Base-by-base conservation (phyloP, 805 yeast genomes). In the Debaryomyces castellii region DNA sequence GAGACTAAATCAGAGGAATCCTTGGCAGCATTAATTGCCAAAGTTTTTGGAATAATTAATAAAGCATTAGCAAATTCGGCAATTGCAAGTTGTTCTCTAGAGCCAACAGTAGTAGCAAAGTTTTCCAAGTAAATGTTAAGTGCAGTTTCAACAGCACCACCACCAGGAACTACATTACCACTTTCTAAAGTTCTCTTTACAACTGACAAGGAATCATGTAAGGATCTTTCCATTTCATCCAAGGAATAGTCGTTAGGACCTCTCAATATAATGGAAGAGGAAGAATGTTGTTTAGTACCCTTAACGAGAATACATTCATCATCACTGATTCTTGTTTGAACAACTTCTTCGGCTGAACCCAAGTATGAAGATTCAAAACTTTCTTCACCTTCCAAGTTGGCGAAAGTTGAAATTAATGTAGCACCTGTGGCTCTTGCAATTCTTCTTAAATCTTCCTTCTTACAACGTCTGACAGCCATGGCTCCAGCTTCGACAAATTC, bases 401-500 rank as follows among this genome's bases (percentile, higher is more conserved):
- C 85, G 82, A 94, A 81, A 53, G 87, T 85, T 44, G 87, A 76
- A 41, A 95, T 77, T 59, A 94, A 73, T 3, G 96, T 88, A 33
- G 97, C 99, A 48, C 99, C 99, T 1, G 98, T 90, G 38, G 99
- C 98, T 61, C 96, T 81, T 5, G 99, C 98, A 55, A 94, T 92
- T 74, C 99, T 84, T 64, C 96, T 82, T 58, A 94, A 77, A 68
- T 94, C 99, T 69, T 94, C 99, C 64, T 89, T 90, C 69, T 89
- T 89, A 76, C 97, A 90, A 57, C 99, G 82, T 74, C 99, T 86
- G 40, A 94, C 97, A 18, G 94, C 97, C 89, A 90, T 88, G 39
- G 89, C 90, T 30, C 89, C 89, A 38, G 88, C 85, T 68, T 90
- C 97, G 41, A 90, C 91, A 66, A 90, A 90, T 64, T 86, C 89